phyloP scores from a whole-genome alignment of 169 alveolate genomes.

The Eimeria praecox region DNA sequence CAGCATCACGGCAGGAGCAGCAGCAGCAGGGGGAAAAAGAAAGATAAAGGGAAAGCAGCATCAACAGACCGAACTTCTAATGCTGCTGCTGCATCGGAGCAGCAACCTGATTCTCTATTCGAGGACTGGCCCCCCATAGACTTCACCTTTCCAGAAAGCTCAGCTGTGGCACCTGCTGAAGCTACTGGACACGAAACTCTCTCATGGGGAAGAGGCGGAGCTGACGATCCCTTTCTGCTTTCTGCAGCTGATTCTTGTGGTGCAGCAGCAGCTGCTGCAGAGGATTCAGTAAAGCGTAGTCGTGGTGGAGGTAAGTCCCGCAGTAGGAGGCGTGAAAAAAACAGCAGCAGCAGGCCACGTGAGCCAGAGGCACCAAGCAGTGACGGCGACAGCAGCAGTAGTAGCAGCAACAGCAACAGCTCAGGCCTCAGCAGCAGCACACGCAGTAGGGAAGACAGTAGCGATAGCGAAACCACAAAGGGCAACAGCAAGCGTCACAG shows the following conservation, averaged over 20 bases:
- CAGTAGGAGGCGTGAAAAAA: slow-evolving; percentile 27
- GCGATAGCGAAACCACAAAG: slow-evolving; percentile 8
- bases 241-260: not conserved
- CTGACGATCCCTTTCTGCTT: not conserved
- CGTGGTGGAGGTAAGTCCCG: not conserved
- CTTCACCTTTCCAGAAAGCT: not conserved
- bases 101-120: slow-evolving; percentile 6
- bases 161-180: not conserved
- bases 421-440: slow-evolving; percentile 50
- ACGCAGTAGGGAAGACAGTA: slow-evolving; percentile 61
- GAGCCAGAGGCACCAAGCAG: slow-evolving; percentile 5
- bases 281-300: not conserved
- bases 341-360: slow-evolving; percentile 24
- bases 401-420: slow-evolving; percentile 42
- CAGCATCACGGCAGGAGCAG: slow-evolving; percentile 34
- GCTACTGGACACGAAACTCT: not conserved
- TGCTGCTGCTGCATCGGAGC: slow-evolving; percentile 43
- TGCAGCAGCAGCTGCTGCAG: slow-evolving; percentile 12
- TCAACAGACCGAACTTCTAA: not conserved
- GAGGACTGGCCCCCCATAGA: slow-evolving; percentile 51
- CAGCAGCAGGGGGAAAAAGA: slow-evolving; percentile 27
- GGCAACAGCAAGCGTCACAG: slow-evolving; percentile 8
- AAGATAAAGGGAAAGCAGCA: slow-evolving; percentile 40
- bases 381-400: slow-evolving; percentile 33
- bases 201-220: slow-evolving; percentile 28